Evolutionary conservation across 2,329 filamentous ascomycete species (phyloP).

Genomic region (Macrophomina phaseolina): DNA sequence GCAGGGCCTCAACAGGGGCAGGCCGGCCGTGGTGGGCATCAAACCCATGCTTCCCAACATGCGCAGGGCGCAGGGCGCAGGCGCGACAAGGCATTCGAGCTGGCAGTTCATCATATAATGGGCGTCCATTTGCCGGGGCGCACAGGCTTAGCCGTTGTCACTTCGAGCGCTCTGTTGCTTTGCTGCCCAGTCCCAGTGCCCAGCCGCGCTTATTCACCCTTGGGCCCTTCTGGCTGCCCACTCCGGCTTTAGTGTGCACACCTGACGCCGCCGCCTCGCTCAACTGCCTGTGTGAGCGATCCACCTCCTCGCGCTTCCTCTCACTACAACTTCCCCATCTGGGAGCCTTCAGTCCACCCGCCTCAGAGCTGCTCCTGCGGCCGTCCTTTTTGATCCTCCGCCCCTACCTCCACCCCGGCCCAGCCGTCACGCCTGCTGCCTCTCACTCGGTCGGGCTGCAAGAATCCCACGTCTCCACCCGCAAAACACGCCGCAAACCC

Average conservation of each 20-base stretch:
- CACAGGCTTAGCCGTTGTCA: slow-evolving; percentile 20
- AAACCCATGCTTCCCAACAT: slow-evolving; percentile 7
- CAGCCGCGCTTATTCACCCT: slow-evolving; percentile 21
- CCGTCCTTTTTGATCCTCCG: background rate
- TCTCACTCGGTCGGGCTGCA: slow-evolving; percentile 26
- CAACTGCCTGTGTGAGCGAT: slow-evolving; percentile 21
- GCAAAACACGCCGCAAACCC: slow-evolving; percentile 18
- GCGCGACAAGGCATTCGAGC: background rate
- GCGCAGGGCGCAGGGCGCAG: slow-evolving; percentile 14
- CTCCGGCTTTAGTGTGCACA: slow-evolving; percentile 21
- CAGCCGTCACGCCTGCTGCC: slow-evolving; percentile 4
- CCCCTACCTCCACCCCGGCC: slow-evolving; percentile 4
- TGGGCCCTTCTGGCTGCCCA: slow-evolving; percentile 16
- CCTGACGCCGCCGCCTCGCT: slow-evolving; percentile 15
- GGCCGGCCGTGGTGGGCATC: slow-evolving; percentile 7
- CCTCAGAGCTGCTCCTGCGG: background rate
- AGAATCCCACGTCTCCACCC: slow-evolving; percentile 22
- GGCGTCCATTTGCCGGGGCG: slow-evolving; percentile 8
- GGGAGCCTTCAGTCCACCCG: background rate
- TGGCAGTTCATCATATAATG: background rate
- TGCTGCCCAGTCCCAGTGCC: slow-evolving; percentile 8
- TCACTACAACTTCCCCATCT: slow-evolving; percentile 11
- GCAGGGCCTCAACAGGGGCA: slow-evolving; percentile 17
- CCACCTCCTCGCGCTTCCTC: slow-evolving; percentile 24
- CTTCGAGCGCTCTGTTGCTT: slow-evolving; percentile 14